phyloP scores from a whole-genome alignment of 129 eudicot species.

The Sambucus nigra region DNA sequence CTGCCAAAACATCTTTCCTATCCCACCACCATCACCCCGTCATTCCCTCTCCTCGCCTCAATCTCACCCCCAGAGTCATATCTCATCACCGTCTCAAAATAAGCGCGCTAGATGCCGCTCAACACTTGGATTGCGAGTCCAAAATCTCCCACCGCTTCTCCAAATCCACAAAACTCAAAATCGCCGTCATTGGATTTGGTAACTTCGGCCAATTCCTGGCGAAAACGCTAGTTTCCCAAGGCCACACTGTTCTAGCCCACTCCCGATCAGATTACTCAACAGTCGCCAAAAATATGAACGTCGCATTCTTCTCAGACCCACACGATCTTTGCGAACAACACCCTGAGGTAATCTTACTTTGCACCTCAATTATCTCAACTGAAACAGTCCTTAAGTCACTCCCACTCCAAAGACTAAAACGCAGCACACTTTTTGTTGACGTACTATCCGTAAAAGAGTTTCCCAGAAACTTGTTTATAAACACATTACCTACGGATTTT shows the following conservation, averaged over 20 bases:
- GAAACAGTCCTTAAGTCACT: constrained; percentile 38
- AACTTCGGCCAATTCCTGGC: constrained; percentile 61
- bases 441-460: constrained; percentile 67
- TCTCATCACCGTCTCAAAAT: no score
- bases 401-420: constrained; percentile 32
- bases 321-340: constrained; percentile 31
- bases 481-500: constrained; percentile 49
- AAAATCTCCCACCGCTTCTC: no score
- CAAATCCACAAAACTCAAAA: no score
- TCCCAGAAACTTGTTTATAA: constrained; percentile 40
- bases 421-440: no score
- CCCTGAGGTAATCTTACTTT: constrained; percentile 44
- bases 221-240: constrained; percentile 60
- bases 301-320: constrained; percentile 38
- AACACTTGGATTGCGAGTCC: no score
- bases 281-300: constrained; percentile 20
- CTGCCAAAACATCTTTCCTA: no score
- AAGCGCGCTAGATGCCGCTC: no score
- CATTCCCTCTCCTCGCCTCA: no score
- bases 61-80: no score
- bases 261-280: constrained; percentile 56
- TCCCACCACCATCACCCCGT: no score
- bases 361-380: constrained; percentile 60
- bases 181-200: constrained; percentile 71
- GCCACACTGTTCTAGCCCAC: constrained; percentile 52